Base-by-base conservation (phyloP, 1,284 basidiomycete genomes). In the Ustanciosporium gigantosporum region DNA sequence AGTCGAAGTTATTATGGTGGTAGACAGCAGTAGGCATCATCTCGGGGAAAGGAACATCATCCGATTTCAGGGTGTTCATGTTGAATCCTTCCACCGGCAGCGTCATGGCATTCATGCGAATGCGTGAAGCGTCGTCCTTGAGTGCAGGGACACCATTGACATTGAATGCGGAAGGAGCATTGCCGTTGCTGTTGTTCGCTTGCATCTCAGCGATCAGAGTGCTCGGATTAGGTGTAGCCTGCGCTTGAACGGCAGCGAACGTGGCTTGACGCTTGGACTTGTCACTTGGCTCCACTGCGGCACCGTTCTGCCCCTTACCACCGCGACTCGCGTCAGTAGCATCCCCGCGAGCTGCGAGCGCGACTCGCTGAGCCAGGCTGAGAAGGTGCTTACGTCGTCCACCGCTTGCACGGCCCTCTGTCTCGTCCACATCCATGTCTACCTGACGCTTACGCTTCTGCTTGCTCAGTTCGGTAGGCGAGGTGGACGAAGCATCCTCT, bases 301-400 rank as follows among this genome's bases (percentile, higher is more conserved):
- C 7, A 6, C 15, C 21, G 35, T 27, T 5, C 27, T 36, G 24
- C 22, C 9, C 4, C 8, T 49, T 16, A 14, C 17, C 41, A 31
- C 15, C 8, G 16, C 31, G 25, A 25, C 19, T 21, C 15, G n/a
- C 22, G 7, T 20, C 14, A 3, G 27, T 31, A 21, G 43, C 39
- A 13, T 58, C 50, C 24, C 61, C 53, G 11, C 45, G 37, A 4
- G 68, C 52, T 9, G 71, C 71, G 27, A 51, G 45, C 11, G 71
- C 71, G 6, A 74, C 70, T 11, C 65, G 46, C 45, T 58, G 49
- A 9, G 71, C 69, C 17, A 74, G 55, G n/a, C 62, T 60, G 19
- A 72, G 46, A 14, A 74, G 51, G 40, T 70, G 60, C 49, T 71
- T 65, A 36, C 56, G 41, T n/a, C 51, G 46, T 2, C 60, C 61